A percentile compares a stretch with the other conserved stretches of the same genome.
phyloP scores from a whole-genome alignment of 164 flowering plant genomes.

The Annona squamosa region DNA sequence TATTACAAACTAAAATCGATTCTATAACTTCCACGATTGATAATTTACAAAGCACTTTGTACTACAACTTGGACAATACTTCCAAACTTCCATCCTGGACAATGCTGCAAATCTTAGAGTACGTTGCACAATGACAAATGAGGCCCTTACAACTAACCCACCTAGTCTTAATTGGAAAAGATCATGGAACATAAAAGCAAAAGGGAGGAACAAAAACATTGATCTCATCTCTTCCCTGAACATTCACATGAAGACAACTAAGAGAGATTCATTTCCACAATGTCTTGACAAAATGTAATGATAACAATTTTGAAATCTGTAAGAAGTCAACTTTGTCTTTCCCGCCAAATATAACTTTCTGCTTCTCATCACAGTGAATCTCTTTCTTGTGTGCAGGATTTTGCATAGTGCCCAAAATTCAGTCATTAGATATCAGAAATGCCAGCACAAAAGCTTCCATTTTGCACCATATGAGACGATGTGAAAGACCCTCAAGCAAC shows the following conservation, averaged over 20 bases:
- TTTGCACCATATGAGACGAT: neutral
- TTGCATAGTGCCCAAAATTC: slow-evolving; percentile 25
- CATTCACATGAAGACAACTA: neutral
- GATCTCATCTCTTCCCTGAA: neutral
- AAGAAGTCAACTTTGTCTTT: slow-evolving; percentile 53
- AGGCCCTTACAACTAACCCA: neutral
- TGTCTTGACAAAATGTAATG: slow-evolving; percentile 48
- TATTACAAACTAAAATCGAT: no score
- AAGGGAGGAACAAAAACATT: neutral
- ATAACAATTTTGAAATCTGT: slow-evolving; percentile 45
- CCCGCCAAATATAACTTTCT: slow-evolving; percentile 59
- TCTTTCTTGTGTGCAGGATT: slow-evolving; percentile 48
- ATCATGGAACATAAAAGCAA: neutral
- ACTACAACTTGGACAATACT: no score
- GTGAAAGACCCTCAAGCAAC: neutral
- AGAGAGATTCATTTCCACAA: neutral
- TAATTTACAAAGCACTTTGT: no score
- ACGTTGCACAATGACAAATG: neutral
- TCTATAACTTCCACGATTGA: no score
- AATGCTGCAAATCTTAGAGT: no score
- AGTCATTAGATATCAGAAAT: neutral
- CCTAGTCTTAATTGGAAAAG: neutral
- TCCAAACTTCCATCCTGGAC: no score
- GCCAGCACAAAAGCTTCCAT: neutral
- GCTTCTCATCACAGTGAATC: slow-evolving; percentile 62